These are phyloP conservation scores for Candida jianshihensis DNA, from an alignment of 805 yeast genomes.

Conservation along the genomic window DNA sequence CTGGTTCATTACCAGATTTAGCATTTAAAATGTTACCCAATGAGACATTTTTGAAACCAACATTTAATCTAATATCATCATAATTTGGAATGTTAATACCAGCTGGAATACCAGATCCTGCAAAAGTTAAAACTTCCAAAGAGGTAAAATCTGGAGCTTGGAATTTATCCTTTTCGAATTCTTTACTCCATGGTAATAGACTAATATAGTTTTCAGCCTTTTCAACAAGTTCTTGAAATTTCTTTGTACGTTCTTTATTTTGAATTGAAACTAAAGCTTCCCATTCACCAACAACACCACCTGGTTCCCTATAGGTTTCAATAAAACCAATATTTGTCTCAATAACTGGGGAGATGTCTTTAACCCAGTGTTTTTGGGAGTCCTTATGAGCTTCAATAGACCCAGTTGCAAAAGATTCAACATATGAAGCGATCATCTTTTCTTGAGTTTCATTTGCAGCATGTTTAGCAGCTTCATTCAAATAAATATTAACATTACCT, in stretches of 20 bases:
- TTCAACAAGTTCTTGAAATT: slow-evolving; percentile 63
- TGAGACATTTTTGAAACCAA: slow-evolving; percentile 87
- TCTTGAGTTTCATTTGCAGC: slow-evolving; percentile 71
- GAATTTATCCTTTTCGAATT: slow-evolving; percentile 76
- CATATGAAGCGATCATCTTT: slow-evolving; percentile 59
- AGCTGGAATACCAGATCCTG: slow-evolving; percentile 87
- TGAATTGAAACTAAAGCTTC: slow-evolving; percentile 89
- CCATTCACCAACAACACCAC: slow-evolving; percentile 92
- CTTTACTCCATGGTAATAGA: slow-evolving; percentile 69
- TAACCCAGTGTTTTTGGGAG: slow-evolving; percentile 83
- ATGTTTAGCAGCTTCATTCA: slow-evolving; percentile 48
- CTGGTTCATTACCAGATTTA: slow-evolving; percentile 58
- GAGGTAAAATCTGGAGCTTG: slow-evolving; percentile 92
- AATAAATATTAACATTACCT: slow-evolving; percentile 44
- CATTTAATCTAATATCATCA: slow-evolving; percentile 76
- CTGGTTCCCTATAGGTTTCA: slow-evolving; percentile 89
- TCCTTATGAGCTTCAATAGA: slow-evolving; percentile 80
- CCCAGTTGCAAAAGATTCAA: slow-evolving; percentile 69
- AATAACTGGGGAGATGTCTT: slow-evolving; percentile 71
- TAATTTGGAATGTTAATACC: slow-evolving; percentile 92
- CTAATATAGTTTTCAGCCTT: slow-evolving; percentile 59
- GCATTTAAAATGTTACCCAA: slow-evolving; percentile 81
- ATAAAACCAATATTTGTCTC: slow-evolving; percentile 86
- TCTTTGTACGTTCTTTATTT: slow-evolving; percentile 77
- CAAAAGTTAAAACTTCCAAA: slow-evolving; percentile 81